These are phyloP conservation scores for Talaromyces sp. DNA, from an alignment of 2,329 filamentous ascomycete species.

Conservation along the genomic window DNA sequence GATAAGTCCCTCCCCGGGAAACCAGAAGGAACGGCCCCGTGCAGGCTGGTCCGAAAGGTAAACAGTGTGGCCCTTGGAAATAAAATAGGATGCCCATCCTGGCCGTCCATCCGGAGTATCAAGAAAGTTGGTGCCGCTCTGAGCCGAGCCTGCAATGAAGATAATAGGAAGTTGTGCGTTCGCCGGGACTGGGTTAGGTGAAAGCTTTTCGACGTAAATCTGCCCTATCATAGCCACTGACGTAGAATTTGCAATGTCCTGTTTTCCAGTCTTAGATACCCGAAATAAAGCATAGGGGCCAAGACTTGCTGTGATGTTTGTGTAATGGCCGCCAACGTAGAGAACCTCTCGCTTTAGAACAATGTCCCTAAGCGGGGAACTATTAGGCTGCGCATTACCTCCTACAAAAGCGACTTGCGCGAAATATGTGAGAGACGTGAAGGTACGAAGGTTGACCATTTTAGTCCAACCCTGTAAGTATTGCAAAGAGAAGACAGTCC, in stretches of 20 bases:
- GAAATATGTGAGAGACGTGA: not conserved
- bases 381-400: not conserved
- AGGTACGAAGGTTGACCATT: not conserved
- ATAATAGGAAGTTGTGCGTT: not conserved
- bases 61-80: not conserved
- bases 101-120: constrained; percentile 3
- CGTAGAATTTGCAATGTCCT: not conserved
- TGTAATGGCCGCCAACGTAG: not conserved
- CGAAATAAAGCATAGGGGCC: not conserved
- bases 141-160: constrained; percentile 2
- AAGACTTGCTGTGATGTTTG: not conserved
- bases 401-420: not conserved
- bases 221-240: not conserved
- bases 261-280: not conserved
- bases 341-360: not conserved
- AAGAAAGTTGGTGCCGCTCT: constrained; percentile 1
- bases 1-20: not conserved
- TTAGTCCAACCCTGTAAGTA: not conserved
- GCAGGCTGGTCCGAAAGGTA: not conserved
- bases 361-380: not conserved
- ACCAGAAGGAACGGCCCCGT: not conserved
- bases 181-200: not conserved
- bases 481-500: not conserved
- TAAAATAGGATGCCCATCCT: constrained; percentile 1
- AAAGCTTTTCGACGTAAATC: not conserved